phyloP scores from a whole-genome alignment of 2,329 filamentous ascomycete genomes.

The Sclerotinia minor region DNA sequence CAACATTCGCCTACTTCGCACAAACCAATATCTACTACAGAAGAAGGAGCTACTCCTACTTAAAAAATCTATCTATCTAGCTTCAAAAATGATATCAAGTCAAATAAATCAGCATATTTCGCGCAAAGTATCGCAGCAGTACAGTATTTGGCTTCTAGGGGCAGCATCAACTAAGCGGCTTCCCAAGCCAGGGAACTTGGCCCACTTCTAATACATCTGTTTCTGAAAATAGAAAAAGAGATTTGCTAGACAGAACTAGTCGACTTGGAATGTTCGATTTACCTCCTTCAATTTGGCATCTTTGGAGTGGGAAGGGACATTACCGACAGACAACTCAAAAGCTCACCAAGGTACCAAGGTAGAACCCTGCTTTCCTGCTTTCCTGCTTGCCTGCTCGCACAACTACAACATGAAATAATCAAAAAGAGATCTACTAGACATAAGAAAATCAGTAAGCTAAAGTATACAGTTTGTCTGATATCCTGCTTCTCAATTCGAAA shows the following conservation, averaged over 20 bases:
- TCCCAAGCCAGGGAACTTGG: not conserved
- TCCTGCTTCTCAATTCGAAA: not conserved
- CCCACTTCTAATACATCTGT: not conserved
- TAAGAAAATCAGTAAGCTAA: not conserved
- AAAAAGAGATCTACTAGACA: not conserved
- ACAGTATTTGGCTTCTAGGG: not conserved
- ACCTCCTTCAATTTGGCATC: not conserved
- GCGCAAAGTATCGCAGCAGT: not conserved
- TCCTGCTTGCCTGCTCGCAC: not conserved
- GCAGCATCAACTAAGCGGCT: not conserved
- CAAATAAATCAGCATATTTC: not conserved
- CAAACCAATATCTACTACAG: not conserved
- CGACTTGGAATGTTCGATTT: no score
- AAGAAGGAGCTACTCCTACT: no score
- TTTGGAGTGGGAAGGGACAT: not conserved
- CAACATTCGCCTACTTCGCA: not conserved
- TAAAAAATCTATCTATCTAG: no score
- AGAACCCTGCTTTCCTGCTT: not conserved
- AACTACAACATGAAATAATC: not conserved
- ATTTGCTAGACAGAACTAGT: accelerated
- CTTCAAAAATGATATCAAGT: not conserved
- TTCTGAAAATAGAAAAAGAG: no score
- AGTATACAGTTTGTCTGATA: not conserved
- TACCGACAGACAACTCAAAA: not conserved
- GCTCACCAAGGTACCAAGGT: not conserved